A percentile compares a stretch with the other conserved stretches of the same genome.
These are phyloP conservation scores for Penicillium sp. DNA, from an alignment of 2,329 filamentous ascomycete species.

Conservation along the genomic window DNA sequence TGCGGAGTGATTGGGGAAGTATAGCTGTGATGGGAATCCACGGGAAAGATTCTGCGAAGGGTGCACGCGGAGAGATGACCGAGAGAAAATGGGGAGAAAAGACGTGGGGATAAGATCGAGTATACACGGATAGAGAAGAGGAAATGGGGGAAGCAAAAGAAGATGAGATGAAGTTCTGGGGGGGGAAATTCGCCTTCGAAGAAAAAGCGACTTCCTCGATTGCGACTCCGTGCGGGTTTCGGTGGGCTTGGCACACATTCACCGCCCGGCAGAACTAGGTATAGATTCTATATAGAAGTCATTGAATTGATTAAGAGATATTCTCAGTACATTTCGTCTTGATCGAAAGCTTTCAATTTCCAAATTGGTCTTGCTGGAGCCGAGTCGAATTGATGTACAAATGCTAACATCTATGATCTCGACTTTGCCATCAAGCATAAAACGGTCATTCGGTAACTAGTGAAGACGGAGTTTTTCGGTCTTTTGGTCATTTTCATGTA, in stretches of 20 bases:
- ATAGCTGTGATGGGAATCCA: constrained; percentile 19
- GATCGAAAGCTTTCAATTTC: not conserved
- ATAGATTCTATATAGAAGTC: not conserved
- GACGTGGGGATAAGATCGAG: constrained; percentile 17
- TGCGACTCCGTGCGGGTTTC: constrained; percentile 28
- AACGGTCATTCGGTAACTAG: not conserved
- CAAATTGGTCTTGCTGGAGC: not conserved
- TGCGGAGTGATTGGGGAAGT: constrained; percentile 18
- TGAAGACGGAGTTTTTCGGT: not conserved
- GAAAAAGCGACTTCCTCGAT: constrained; percentile 27
- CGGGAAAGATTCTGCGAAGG: constrained; percentile 27
- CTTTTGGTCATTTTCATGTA: not conserved
- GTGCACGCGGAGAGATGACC: constrained; percentile 16
- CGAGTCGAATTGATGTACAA: not conserved
- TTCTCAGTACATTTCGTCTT: no score
- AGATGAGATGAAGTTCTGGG: constrained; percentile 20
- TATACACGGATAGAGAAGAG: constrained; percentile 8
- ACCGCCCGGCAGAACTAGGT: constrained; percentile 26
- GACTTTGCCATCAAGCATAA: not conserved
- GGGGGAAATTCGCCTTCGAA: constrained; percentile 26
- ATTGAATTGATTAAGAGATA: no score
- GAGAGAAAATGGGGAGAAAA: constrained; percentile 14
- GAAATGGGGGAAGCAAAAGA: constrained; percentile 11
- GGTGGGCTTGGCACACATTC: constrained; percentile 20
- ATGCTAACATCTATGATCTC: not conserved